Evolutionary conservation across 1,139 yeast genomes (phyloP).

Genomic region (Kodamaea alishanica): DNA sequence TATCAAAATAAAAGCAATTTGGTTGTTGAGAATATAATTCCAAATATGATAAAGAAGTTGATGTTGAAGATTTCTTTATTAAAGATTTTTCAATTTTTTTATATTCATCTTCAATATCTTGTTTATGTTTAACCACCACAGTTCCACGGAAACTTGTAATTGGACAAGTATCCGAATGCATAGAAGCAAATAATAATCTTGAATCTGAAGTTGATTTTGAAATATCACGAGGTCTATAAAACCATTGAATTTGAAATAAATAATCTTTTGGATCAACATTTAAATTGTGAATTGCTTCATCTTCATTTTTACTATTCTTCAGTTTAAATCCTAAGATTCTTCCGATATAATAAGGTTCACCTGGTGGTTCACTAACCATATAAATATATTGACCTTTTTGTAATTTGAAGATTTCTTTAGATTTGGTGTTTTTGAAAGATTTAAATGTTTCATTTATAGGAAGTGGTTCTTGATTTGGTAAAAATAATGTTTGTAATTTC

Average conservation of each 20-base stretch:
- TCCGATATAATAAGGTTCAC: conserved; percentile 91
- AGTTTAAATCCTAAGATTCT: conserved; percentile 72
- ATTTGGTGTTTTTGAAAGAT: conserved; percentile 11
- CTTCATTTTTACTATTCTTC: conserved; percentile 19
- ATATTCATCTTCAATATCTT: conserved; percentile 52
- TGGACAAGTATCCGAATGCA: conserved; percentile 86
- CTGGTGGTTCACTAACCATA: conserved; percentile 89
- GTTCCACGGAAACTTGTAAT: conserved; percentile 71
- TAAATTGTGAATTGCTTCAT: not conserved
- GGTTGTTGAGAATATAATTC: conserved; percentile 57
- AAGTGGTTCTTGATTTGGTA: conserved; percentile 29
- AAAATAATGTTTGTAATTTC: conserved; percentile 28
- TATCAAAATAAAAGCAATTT: conserved; percentile 79
- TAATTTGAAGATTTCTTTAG: conserved; percentile 22
- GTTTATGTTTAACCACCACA: conserved; percentile 64
- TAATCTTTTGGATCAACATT: conserved; percentile 44
- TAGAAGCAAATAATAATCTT: conserved; percentile 73
- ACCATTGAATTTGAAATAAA: conserved; percentile 81
- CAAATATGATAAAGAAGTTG: conserved; percentile 18
- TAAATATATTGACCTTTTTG: conserved; percentile 67
- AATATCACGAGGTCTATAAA: conserved; percentile 84
- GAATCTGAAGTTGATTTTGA: conserved; percentile 66
- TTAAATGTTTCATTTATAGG: conserved; percentile 8
- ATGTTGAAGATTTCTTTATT: conserved; percentile 13
- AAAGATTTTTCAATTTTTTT: not conserved